These are phyloP conservation scores for Fistulifera solaris DNA, from an alignment of 108 stramenopile species.

Conservation along the genomic window DNA sequence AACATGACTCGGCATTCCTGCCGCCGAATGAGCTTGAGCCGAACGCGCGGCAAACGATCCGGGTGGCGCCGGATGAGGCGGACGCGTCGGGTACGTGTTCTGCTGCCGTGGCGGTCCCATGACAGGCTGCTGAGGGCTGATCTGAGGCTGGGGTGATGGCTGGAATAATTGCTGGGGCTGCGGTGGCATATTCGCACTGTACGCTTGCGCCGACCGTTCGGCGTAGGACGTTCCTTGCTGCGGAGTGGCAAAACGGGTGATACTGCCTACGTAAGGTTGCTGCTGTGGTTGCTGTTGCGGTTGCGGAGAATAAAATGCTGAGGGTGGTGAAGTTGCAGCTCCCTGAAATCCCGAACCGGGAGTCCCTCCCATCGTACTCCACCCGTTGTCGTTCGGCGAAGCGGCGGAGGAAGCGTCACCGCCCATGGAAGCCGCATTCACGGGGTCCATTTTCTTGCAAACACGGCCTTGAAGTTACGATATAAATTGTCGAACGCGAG, in stretches of 20 bases:
- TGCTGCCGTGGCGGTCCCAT: too few species aligned
- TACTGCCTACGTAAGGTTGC: conserved; percentile 1
- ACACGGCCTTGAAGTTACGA: too few species aligned
- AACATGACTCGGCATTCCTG: not conserved
- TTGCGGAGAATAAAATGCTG: conserved; percentile 4
- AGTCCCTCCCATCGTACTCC: not conserved
- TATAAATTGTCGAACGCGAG: too few species aligned
- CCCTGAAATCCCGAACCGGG: not conserved
- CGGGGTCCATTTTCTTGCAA: too few species aligned
- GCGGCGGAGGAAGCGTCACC: too few species aligned
- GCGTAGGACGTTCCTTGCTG: conserved; percentile 6
- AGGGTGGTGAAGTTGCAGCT: not conserved
- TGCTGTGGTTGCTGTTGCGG: conserved; percentile 18
- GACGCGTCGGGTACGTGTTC: too few species aligned
- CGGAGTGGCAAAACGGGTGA: conserved; percentile 1
- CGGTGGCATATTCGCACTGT: conserved; percentile 5
- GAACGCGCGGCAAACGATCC: conserved; percentile 21
- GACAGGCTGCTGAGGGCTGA: too few species aligned
- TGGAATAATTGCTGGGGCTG: conserved; percentile 10
- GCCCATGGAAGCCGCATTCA: too few species aligned
- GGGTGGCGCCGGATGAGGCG: not conserved
- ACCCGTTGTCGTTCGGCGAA: not conserved
- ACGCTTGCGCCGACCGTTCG: not conserved
- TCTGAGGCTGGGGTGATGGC: not conserved
- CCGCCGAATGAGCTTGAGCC: conserved; percentile 14